Evolutionary conservation across 805 yeast genomes (phyloP).

Genomic region (Helenozyma baotianmanensis): DNA sequence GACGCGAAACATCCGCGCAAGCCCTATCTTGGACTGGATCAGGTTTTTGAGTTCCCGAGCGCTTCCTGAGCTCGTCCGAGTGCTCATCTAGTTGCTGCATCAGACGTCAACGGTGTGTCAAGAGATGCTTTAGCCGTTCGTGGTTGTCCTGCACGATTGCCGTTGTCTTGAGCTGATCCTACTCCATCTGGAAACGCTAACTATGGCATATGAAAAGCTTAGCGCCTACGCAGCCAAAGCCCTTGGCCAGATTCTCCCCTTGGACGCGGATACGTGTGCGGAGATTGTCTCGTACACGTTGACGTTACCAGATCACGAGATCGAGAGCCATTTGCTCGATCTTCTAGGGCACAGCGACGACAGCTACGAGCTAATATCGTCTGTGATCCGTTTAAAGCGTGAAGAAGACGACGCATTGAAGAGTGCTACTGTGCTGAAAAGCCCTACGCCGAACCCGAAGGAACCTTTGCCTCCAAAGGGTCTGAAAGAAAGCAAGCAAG

Average conservation of each 20-base stretch:
- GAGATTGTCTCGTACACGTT: conserved; percentile 55
- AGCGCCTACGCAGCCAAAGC: conserved; percentile 24
- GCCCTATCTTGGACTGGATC: no score
- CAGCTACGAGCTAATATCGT: conserved; percentile 43
- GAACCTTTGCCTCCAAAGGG: no score
- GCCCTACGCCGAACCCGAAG: not conserved
- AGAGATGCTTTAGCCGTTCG: no score
- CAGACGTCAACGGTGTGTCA: no score
- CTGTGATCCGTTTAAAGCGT: conserved; percentile 37
- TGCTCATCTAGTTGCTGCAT: no score
- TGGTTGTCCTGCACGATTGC: no score
- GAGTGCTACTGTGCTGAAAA: not conserved
- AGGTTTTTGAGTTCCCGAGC: no score
- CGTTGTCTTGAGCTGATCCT: no score
- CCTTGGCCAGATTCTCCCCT: conserved; percentile 42
- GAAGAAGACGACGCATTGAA: conserved; percentile 17
- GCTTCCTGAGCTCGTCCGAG: no score
- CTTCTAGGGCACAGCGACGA: conserved; percentile 55
- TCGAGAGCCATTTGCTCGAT: conserved; percentile 50
- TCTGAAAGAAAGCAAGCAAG: not conserved
- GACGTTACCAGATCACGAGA: conserved; percentile 42
- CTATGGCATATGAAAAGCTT: conserved; percentile 18
- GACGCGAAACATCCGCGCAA: no score
- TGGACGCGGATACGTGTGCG: conserved; percentile 51
- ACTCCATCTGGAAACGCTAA: no score